Evolutionary conservation across 805 yeast genomes (phyloP).

Genomic region (Zygoascus bituminiphila): DNA sequence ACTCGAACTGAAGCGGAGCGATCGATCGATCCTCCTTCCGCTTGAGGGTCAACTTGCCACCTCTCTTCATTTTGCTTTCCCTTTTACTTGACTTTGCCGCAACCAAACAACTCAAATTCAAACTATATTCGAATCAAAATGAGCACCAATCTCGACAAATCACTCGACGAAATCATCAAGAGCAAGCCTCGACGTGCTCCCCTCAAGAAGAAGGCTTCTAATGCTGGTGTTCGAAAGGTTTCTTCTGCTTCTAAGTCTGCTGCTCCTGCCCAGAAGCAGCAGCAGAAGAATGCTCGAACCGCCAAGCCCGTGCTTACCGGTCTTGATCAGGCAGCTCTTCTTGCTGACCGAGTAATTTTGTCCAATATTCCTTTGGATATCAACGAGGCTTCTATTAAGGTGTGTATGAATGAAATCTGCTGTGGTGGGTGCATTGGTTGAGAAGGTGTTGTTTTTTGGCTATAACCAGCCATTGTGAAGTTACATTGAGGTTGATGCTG

Average conservation of each 20-base stretch:
- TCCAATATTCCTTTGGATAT: conserved; percentile 82
- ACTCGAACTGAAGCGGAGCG: too few species aligned
- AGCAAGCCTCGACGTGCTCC: conserved; percentile 32
- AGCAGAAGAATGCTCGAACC: conserved; percentile 10
- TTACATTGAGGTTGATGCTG: too few species aligned
- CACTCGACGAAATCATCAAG: conserved; percentile 90
- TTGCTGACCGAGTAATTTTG: conserved; percentile 71
- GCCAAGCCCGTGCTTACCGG: conserved; percentile 18
- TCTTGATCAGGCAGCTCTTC: conserved; percentile 35
- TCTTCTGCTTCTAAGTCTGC: conserved; percentile 3
- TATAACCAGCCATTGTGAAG: too few species aligned
- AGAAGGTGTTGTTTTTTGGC: too few species aligned
- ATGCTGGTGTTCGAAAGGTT: conserved; percentile 25
- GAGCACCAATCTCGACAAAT: conserved; percentile 82
- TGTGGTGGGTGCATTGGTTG: too few species aligned
- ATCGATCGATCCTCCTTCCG: too few species aligned
- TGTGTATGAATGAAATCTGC: too few species aligned
- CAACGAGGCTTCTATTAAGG: conserved; percentile 75
- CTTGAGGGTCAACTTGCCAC: not conserved
- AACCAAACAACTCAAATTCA: not conserved
- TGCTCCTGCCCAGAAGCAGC: conserved; percentile 8
- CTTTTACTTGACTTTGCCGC: too few species aligned
- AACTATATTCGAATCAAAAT: too few species aligned
- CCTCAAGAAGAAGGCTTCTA: conserved; percentile 17
- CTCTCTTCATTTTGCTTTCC: not conserved